These are phyloP conservation scores for Dendrobium nobile DNA, from an alignment of 106 monocot genomes.

Conservation along the genomic window DNA sequence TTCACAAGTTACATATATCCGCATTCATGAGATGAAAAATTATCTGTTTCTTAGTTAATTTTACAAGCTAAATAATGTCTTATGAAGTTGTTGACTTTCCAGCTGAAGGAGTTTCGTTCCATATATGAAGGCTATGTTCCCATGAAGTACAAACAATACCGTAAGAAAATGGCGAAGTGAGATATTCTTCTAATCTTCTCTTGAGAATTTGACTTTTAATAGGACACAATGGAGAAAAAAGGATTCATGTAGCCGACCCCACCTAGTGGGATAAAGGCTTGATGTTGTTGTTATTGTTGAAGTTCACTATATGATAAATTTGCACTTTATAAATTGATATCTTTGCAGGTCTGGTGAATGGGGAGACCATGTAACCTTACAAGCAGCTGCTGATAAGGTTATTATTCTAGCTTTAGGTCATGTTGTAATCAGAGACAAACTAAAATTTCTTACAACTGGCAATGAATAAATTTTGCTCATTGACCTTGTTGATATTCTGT, in stretches of 20 bases:
- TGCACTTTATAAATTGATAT: slow-evolving; percentile 7
- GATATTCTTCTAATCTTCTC: neutral
- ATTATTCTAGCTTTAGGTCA: neutral
- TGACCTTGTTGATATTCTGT: neutral
- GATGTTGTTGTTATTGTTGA: neutral
- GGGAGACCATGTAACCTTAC: slow-evolving; percentile 98
- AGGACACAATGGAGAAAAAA: too few relatives aligned
- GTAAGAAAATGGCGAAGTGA: slow-evolving; percentile 97
- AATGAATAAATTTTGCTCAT: neutral
- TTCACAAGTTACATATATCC: neutral
- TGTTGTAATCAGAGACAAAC: neutral
- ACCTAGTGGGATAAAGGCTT: too few relatives aligned
- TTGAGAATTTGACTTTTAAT: too few relatives aligned
- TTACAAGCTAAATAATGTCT: neutral
- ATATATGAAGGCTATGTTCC: slow-evolving; percentile 96
- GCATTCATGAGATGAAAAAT: neutral
- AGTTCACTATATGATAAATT: neutral
- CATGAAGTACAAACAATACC: slow-evolving; percentile 89
- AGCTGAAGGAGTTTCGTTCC: slow-evolving; percentile 74
- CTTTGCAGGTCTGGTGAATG: slow-evolving; percentile 85
- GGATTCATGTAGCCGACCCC: too few relatives aligned
- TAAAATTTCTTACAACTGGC: neutral
- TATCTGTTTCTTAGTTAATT: neutral
- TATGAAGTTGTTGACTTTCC: slow-evolving; percentile 20
- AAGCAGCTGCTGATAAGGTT: slow-evolving; percentile 99